These are phyloP conservation scores for Coniferiporia weirii DNA, from an alignment of 1,284 basidiomycete genomes.

Conservation along the genomic window DNA sequence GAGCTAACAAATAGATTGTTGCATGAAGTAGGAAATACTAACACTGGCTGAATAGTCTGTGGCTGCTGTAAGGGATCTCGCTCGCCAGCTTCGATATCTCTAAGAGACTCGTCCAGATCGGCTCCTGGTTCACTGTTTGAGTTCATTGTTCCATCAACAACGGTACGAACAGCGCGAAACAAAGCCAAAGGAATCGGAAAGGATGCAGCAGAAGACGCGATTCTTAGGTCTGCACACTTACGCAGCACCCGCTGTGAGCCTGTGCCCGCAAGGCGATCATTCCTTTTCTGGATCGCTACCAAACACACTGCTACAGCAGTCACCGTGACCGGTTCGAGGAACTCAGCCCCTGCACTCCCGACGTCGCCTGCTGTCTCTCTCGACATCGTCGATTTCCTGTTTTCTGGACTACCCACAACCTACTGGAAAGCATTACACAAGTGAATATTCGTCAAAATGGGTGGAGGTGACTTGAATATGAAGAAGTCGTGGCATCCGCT, in stretches of 20 bases:
- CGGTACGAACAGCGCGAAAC: not conserved
- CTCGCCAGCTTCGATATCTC: conserved; percentile 34
- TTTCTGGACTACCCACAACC: not conserved
- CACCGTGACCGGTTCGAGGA: conserved; percentile 9
- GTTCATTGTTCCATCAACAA: conserved; percentile 7
- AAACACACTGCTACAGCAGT: not conserved
- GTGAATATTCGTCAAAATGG: conserved; percentile 65
- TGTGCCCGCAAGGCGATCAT: not conserved
- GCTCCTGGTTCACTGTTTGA: conserved; percentile 6
- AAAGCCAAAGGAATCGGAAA: conserved; percentile 1
- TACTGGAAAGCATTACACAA: not conserved
- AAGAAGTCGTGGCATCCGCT: conserved; percentile 99
- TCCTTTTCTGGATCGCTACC: not conserved
- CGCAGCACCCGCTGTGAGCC: too few relatives aligned
- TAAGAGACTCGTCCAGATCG: conserved; percentile 26
- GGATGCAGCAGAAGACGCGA: not conserved
- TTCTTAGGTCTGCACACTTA: too few relatives aligned
- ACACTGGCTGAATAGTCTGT: conserved; percentile 23
- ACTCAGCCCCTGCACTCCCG: conserved; percentile 17
- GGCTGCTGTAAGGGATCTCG: conserved; percentile 27
- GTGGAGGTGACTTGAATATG: conserved; percentile 93
- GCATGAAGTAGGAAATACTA: conserved; percentile 19
- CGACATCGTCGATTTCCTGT: not conserved
- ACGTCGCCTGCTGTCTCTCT: conserved; percentile 1
- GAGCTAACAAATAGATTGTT: not conserved